A percentile compares a stretch with the other conserved stretches of the same genome.
Conservation (phyloP, 768 basidiomycete genomes). For the Flagelloscypha sp. region DNA sequence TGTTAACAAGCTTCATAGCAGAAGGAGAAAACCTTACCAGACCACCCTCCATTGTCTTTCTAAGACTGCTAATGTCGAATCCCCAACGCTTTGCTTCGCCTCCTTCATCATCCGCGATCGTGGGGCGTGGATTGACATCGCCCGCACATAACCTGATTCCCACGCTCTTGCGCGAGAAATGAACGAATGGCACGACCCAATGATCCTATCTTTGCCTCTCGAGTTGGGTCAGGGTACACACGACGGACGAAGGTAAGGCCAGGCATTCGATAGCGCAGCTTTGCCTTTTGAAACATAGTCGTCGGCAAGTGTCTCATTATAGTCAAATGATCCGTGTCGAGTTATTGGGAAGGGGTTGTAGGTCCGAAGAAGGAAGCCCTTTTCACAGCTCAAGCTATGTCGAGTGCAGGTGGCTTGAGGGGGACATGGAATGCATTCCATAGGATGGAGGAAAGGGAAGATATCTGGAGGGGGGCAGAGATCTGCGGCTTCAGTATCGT, state of each 20-base stretch:
- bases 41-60: constrained; percentile 42
- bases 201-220: constrained; percentile 64
- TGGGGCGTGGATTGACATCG: constrained; percentile 22
- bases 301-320: too few relatives aligned
- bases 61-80: constrained; percentile 48
- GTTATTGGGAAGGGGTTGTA: too few relatives aligned
- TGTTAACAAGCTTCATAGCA: constrained; percentile 11
- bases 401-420: constrained; percentile 56
- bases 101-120: constrained; percentile 38
- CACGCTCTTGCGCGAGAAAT: constrained; percentile 53
- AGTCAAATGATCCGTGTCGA: too few relatives aligned
- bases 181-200: constrained; percentile 68
- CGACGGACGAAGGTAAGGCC: constrained; percentile 20
- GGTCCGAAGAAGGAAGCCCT: constrained; percentile 56
- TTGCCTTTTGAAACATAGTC: too few relatives aligned
- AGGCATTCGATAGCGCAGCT: too few relatives aligned
- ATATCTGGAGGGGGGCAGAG: constrained; percentile 49
- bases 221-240: too few relatives aligned
- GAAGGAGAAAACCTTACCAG: constrained; percentile 5
- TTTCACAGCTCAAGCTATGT: constrained; percentile 54
- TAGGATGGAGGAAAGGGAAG: constrained; percentile 48
- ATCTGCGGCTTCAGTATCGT: constrained; percentile 33
- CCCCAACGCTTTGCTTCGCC: constrained; percentile 78
- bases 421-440: constrained; percentile 66
- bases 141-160: constrained; percentile 58